Evolutionary conservation across 257 asterid genomes (phyloP).

Genomic region (Ocimum tenuiflorum): DNA sequence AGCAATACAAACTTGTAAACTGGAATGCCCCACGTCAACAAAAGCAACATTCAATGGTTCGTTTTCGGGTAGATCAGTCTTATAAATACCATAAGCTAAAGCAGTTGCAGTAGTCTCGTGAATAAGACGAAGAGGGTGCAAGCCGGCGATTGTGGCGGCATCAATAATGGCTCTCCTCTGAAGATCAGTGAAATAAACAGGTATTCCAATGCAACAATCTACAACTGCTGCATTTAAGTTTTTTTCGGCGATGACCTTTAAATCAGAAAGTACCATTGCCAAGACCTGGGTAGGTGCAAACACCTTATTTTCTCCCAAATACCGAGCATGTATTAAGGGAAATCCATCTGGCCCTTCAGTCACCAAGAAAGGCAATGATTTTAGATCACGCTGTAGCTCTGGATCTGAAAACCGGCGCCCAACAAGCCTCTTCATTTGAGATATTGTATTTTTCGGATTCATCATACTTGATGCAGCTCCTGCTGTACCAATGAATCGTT

Average conservation of each 20-base stretch:
- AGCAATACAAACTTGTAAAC: slow-evolving; percentile 91
- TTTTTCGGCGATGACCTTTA: slow-evolving; percentile 79
- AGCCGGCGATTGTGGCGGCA: slow-evolving; percentile 93
- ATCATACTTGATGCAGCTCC: slow-evolving; percentile 96
- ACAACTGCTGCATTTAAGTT: slow-evolving; percentile 83
- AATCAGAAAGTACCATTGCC: slow-evolving; percentile 79
- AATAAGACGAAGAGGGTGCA: slow-evolving; percentile 82
- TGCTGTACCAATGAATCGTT: slow-evolving; percentile 91
- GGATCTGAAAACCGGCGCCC: slow-evolving; percentile 87
- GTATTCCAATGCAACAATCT: slow-evolving; percentile 93
- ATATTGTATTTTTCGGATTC: slow-evolving; percentile 87
- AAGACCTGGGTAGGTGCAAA: slow-evolving; percentile 88
- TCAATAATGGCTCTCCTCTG: slow-evolving; percentile 90
- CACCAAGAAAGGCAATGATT: slow-evolving; percentile 60
- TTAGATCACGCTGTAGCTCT: slow-evolving; percentile 74
- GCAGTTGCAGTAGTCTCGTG: slow-evolving; percentile 99
- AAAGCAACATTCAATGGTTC: slow-evolving; percentile 76
- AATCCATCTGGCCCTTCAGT: slow-evolving; percentile 90
- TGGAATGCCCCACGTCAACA: slow-evolving; percentile 81
- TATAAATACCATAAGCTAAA: slow-evolving; percentile 87
- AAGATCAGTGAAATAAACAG: slow-evolving; percentile 85
- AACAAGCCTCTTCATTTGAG: slow-evolving; percentile 83
- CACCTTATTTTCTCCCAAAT: slow-evolving; percentile 68
- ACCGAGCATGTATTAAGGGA: slow-evolving; percentile 70
- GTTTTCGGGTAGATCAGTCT: slow-evolving; percentile 83